Base-by-base conservation (phyloP, 2,329 filamentous ascomycete species). In the Trichophyton verrucosum region DNA sequence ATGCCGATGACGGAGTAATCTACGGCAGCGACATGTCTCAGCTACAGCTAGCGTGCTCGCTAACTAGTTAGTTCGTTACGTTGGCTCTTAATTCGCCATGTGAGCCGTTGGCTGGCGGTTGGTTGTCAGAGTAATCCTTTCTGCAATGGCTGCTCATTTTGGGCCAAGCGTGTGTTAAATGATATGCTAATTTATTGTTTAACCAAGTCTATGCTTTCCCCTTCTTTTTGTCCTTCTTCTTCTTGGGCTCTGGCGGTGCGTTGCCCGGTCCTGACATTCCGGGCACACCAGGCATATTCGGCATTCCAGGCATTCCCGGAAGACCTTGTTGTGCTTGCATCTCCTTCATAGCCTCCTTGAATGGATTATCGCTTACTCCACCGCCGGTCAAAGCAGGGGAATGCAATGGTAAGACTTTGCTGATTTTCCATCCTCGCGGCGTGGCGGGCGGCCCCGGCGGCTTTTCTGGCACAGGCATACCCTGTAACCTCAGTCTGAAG, bases 291-390 rank as follows among this genome's bases (percentile, higher is more conserved):
- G 74, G 73, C 68, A 77, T 38, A 11, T 15, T 13, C 17, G 49
- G 27, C 58, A 74, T 73, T 30, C 71, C 71, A 3, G 74, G 72
- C 67, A 75, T 71, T 3, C 75, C 75, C 3, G 74, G 73, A 68
- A 77, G 72, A 3, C 74, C 74, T 65, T 75, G 71, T 65, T 75
- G 71, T 66, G 77, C 78, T 65, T 81, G 79, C 89, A 97, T 95
- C 77, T 95, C 90, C 69, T 85, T 86, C 91, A 97, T 96, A 81
- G 96, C 95, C 67, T 96, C 91, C 78, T 94, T 90, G 70, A 97
- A 85, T 64, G 96, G 84, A 70, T 97, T 95, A 74, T 99, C 94
- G 64, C 85, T 91, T 9, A 97, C 89, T 40, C 94, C 94, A 9
- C 94, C 94, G 7, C 94, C 94, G 60, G 88, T 94, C 75, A 97